Evolutionary conservation across 345 rosid genomes (phyloP).

Genomic region (Corchorus capsularis): DNA sequence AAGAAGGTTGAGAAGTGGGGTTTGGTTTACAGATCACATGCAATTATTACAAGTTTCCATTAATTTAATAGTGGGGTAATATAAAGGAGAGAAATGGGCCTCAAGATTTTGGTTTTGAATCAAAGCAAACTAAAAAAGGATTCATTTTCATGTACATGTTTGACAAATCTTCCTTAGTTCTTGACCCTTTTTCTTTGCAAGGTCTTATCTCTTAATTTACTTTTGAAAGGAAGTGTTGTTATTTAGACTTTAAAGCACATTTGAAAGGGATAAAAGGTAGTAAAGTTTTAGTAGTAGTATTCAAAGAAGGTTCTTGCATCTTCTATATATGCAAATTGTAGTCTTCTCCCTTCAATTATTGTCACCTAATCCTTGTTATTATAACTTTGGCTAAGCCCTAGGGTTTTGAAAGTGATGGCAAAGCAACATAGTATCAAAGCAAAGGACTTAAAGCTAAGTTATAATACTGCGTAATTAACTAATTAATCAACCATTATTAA

Average conservation of each 20-base stretch:
- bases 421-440: neutral
- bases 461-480: no score
- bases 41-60: neutral
- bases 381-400: neutral
- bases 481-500: no score
- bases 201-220: neutral
- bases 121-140: neutral
- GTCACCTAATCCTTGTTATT: neutral
- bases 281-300: no score
- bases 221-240: neutral
- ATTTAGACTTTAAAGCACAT: neutral
- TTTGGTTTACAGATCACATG: slow-evolving; percentile 1
- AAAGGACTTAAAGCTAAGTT: neutral
- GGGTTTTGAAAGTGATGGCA: neutral
- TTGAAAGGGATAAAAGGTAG: neutral
- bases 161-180: neutral
- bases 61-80: neutral
- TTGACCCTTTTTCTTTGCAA: neutral
- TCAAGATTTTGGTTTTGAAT: neutral
- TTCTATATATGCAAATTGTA: neutral
- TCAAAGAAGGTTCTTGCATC: slow-evolving; percentile 12
- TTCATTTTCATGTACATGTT: neutral
- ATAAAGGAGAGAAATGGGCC: neutral
- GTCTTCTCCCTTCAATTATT: neutral
- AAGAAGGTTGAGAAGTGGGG: slow-evolving; percentile 9